Percentiles rank a stretch among this genome's conserved stretches.
These are phyloP conservation scores for Fusarium sp. DNA, from an alignment of 2,329 filamentous ascomycete species.

Conservation along the genomic window DNA sequence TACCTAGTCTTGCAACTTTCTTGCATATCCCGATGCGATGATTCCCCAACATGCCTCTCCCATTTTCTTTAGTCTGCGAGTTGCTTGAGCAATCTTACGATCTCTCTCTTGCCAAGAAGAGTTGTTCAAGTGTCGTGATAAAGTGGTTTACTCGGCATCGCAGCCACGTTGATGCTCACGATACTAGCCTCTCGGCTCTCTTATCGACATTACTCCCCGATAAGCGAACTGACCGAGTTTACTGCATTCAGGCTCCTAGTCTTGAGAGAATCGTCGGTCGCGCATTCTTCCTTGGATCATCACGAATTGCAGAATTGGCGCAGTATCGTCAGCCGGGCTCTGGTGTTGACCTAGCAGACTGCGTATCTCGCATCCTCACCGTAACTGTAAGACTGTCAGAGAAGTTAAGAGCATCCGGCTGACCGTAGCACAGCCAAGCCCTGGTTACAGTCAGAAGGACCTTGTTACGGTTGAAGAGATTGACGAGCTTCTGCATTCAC, in stretches of 20 bases:
- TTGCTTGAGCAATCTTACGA: slow-evolving; percentile 77
- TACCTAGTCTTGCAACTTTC: not conserved
- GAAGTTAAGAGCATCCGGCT: not conserved
- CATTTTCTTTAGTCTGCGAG: slow-evolving; percentile 79
- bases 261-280: slow-evolving; percentile 77
- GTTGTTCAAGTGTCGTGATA: slow-evolving; percentile 58
- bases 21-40: slow-evolving; percentile 10
- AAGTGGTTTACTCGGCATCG: slow-evolving; percentile 79
- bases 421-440: slow-evolving; percentile 60
- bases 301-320: slow-evolving; percentile 71
- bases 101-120: slow-evolving; percentile 52
- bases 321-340: slow-evolving; percentile 70
- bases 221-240: slow-evolving; percentile 81
- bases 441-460: slow-evolving; percentile 47
- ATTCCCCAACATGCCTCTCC: slow-evolving; percentile 68
- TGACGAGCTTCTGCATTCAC: slow-evolving; percentile 71
- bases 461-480: slow-evolving; percentile 78
- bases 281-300: slow-evolving; percentile 73
- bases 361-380: slow-evolving; percentile 74
- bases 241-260: slow-evolving; percentile 72
- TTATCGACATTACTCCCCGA: slow-evolving; percentile 83
- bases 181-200: slow-evolving; percentile 72
- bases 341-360: slow-evolving; percentile 77
- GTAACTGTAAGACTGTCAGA: slow-evolving; percentile 64
- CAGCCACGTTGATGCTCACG: slow-evolving; percentile 66